Base-by-base conservation (phyloP, 73 alveolate genomes). In the Paramecium biaurelia region DNA sequence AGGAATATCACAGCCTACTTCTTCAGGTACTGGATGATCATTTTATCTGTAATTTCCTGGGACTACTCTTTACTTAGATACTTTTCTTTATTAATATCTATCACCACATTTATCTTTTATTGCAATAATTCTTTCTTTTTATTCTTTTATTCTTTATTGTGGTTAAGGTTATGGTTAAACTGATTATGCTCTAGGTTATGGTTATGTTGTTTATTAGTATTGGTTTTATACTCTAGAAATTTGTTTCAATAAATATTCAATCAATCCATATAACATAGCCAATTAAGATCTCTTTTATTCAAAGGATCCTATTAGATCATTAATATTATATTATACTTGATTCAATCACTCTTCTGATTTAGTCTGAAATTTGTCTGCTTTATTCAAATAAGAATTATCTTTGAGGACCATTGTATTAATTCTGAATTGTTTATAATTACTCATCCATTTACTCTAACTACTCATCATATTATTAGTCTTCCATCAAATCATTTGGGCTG, bases 11-110 rank as follows among this genome's bases (percentile, higher is more conserved):
- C 86, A 72, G 7, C 56, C 58, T 32, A 34, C 86, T 35, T 72
- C 86, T 35, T 72, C 86, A 5, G 59, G 59, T 15, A 72, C 86
- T 72, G 86, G 86, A 72, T 72, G 86, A 72, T 72, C 84, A 63
- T 63, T 63, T 63, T 63, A 63, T 63, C 84, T 63, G 12, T 63
- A 63, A 26, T 63, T 63, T 63, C 84, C 84, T 5, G 84, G 84
- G 8, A 63, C 84, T 23, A 63, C 84, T 63, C 84, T 63, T 10
- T 63, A 63, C 8, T 63, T 63, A 11, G 84, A 63, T 0, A 63
- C 84, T 63, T 63, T 63, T 63, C 84, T 63, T 63, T 26, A 26
- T 32, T 26, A 3, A 7, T 63, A 26, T 63, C 84, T 63, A 63
- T 63, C 84, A 24, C 84, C 47, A 30, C 84, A 63, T 63, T 32